Evolutionary conservation across 495 filamentous ascomycete species (phyloP), one percentile per base, ranked within the genome.

Genomic region (Penicillium manginii): DNA sequence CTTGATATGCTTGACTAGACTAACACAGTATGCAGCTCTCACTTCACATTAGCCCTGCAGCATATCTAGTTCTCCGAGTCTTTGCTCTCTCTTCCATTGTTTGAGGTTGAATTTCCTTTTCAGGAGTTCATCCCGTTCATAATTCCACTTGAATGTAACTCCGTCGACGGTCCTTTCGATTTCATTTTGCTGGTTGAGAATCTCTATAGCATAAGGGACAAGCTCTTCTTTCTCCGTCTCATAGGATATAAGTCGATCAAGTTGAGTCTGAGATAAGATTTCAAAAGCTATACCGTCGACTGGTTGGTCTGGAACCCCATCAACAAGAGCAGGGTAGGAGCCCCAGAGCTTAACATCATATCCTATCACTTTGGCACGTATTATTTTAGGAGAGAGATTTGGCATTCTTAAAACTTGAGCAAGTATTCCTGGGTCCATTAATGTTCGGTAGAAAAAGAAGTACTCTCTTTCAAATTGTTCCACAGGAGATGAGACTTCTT

Each of bases 81-180:
- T 11, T 48, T 46, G 49, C 26, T 63, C 52, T 42, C 52, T 58
- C n/a, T 43, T 52, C 61, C 61, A 63, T 12, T 57, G 40, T 31
- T 60, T 53, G 52, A 63, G 50, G 37, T 60, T 22, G 50, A 63
- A 63, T 1, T 19, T 54, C 6, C 61, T 52, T 26, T 57, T 42
- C 42, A 12, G 49, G 3, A 64, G 32, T 40, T 64, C 57, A 39
- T 57, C 45, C 3, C 21, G n/a, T 43, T 55, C 32, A 15, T 56
- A 56, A 54, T 63, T 58, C 63, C 63, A 66, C 56, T 56, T 42
- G 21, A 59, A 63, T 15, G 52, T 40, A 19, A 60, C 47, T 4
- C 59, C 54, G 4, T 59, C 37, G 29, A 66, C 39, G 29, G 31
- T 58, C 6, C 35, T 54, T 31, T 50, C n/a, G 14, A 35, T 45